Evolutionary conservation across 2,329 filamentous ascomycete species (phyloP).

Genomic region (Thermothelomyces thermophilus): DNA sequence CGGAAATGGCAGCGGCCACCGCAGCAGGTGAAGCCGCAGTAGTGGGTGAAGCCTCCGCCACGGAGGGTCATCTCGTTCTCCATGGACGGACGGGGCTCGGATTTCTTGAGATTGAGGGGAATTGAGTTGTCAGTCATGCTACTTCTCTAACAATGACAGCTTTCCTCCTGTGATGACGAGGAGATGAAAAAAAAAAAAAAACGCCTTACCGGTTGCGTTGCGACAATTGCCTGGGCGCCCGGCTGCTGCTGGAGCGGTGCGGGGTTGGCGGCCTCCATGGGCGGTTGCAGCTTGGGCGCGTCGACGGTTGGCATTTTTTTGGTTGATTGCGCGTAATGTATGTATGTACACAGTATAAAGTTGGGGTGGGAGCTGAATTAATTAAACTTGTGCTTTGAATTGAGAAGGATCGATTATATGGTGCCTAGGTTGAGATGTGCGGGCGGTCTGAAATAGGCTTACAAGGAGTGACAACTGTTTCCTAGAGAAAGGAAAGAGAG

Average conservation of each 20-base stretch:
- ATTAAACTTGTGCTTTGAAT: not conserved
- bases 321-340: not conserved
- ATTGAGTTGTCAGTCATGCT: not conserved
- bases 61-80: conserved; percentile 5
- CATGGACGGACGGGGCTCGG: not conserved
- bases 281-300: conserved; percentile 12
- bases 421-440: not conserved
- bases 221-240: not conserved
- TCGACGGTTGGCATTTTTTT: conserved; percentile 9
- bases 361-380: too few species aligned
- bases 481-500: too few species aligned
- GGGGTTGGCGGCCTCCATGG: conserved; percentile 16
- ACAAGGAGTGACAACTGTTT: too few species aligned
- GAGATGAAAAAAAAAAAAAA: too few species aligned
- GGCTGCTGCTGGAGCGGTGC: not conserved
- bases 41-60: not conserved
- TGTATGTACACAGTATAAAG: too few species aligned
- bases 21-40: conserved; percentile 5
- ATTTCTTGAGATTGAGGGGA: not conserved
- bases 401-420: not conserved
- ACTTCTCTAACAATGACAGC: not conserved
- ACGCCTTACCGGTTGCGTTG: conserved; percentile 15
- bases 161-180: too few species aligned
- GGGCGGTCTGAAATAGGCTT: not conserved
- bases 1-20: conserved; percentile 4